phyloP scores from a whole-genome alignment of 1,284 basidiomycete genomes.

The Ustilago bromivora region DNA sequence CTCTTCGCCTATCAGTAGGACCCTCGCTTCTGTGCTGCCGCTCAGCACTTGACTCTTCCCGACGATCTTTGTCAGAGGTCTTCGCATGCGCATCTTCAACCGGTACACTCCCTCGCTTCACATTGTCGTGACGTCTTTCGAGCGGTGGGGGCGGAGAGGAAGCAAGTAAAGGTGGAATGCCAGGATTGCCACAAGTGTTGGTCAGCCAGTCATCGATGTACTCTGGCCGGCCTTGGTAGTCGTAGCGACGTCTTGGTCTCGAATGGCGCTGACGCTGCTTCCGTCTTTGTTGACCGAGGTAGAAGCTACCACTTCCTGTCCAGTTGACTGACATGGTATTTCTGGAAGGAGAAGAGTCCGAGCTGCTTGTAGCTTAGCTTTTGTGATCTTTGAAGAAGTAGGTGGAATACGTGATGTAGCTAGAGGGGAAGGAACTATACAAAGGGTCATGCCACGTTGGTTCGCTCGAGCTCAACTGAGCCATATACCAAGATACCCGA shows the following conservation, averaged over 20 bases:
- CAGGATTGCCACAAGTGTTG: slow-evolving; percentile 9
- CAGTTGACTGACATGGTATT: slow-evolving; percentile 44
- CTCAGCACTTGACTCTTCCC: not conserved
- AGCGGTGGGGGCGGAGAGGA: slow-evolving; percentile 6
- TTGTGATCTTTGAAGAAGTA: too few species aligned
- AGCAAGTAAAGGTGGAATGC: slow-evolving; percentile 5
- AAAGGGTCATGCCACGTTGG: too few species aligned
- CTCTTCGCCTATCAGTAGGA: not conserved
- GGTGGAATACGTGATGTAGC: too few species aligned
- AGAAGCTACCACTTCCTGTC: slow-evolving; percentile 48
- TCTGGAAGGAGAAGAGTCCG: not conserved
- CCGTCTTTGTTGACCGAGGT: slow-evolving; percentile 15
- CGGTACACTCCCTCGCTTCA: not conserved
- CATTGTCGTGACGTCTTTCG: not conserved
- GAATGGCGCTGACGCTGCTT: slow-evolving; percentile 10
- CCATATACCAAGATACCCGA: too few species aligned
- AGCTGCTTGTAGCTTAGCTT: not conserved
- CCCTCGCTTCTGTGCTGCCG: not conserved
- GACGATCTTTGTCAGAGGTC: not conserved
- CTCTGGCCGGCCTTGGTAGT: not conserved
- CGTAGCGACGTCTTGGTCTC: slow-evolving; percentile 1
- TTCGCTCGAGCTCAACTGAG: too few species aligned
- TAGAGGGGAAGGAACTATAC: too few species aligned
- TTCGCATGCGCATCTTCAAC: not conserved
- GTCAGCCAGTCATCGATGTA: slow-evolving; percentile 13